Percentiles rank a stretch among this genome's conserved stretches.
Conservation (phyloP, 208 protist genomes). For the Acanthamoeba healyi region DNA sequence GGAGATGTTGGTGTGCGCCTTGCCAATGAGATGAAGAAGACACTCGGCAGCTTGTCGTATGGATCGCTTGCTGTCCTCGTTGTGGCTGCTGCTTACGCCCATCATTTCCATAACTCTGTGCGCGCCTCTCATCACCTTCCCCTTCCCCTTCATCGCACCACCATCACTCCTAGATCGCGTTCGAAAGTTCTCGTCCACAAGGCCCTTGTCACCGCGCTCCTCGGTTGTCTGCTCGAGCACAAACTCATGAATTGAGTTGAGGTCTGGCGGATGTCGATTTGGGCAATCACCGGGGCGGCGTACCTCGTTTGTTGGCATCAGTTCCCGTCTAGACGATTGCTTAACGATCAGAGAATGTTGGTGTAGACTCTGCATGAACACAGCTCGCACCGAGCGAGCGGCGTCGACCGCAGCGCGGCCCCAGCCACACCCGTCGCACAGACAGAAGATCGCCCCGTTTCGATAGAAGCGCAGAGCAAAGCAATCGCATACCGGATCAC, state of each 20-base stretch:
- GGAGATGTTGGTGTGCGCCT: constrained; percentile 61
- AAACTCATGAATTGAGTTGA: background rate
- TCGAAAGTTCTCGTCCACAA: background rate
- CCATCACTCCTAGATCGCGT: background rate
- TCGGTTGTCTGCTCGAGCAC: too few relatives aligned
- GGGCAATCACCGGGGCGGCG: too few relatives aligned
- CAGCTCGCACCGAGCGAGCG: background rate
- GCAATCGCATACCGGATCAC: constrained; percentile 71
- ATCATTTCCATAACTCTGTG: constrained; percentile 57
- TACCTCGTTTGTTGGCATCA: background rate
- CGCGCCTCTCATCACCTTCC: constrained; percentile 1
- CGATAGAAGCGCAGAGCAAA: constrained; percentile 45
- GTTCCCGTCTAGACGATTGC: background rate
- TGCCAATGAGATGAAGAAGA: constrained; percentile 5
- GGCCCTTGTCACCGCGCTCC: background rate
- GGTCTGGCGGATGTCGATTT: background rate
- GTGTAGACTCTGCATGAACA: constrained; percentile 70
- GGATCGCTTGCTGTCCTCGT: background rate
- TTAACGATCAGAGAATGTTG: background rate
- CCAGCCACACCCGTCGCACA: constrained; percentile 76
- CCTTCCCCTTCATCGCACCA: background rate
- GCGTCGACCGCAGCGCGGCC: background rate
- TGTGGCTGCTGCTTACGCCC: background rate
- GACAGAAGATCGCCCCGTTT: constrained; percentile 68
- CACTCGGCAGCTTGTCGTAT: constrained; percentile 40